phyloP scores from a whole-genome alignment of 306 rosid species.

The Cyclanthera cordifolia region DNA sequence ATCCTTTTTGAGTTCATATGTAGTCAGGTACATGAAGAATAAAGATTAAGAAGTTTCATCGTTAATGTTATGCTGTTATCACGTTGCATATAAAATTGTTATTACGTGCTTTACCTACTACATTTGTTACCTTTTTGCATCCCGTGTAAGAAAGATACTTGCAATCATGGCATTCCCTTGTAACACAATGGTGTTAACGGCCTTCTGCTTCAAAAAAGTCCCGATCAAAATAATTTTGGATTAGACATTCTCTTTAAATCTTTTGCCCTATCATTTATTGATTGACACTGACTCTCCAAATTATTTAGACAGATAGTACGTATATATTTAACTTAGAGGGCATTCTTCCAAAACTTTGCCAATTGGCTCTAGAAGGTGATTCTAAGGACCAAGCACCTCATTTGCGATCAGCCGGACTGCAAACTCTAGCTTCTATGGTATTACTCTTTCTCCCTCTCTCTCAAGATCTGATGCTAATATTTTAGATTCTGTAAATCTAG shows the following conservation, averaged over 20 bases:
- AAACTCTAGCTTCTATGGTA: conserved; percentile 73
- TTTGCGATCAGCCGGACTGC: conserved; percentile 75
- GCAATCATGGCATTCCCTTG: neutral
- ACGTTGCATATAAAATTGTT: neutral
- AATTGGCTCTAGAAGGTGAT: conserved; percentile 74
- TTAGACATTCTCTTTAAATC: neutral
- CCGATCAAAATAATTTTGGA: no score
- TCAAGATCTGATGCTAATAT: conserved; percentile 8
- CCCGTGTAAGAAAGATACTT: neutral
- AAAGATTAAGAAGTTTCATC: conserved; percentile 6
- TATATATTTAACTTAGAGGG: conserved; percentile 92
- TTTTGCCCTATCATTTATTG: neutral
- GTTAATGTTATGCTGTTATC: neutral
- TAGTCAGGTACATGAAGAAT: conserved; percentile 49
- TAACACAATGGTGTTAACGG: neutral
- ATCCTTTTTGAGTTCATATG: conserved; percentile 51
- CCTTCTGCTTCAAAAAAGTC: neutral
- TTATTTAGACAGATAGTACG: conserved; percentile 66
- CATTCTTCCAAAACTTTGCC: conserved; percentile 74
- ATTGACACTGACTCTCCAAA: conserved; percentile 35
- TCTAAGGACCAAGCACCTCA: conserved; percentile 42
- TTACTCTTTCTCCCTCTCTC: conserved; percentile 11
- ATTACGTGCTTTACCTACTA: neutral
- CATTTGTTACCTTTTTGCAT: conserved; percentile 4
- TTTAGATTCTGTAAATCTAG: neutral